A percentile compares a stretch with the other conserved stretches of the same genome.
phyloP scores from a whole-genome alignment of 2,329 filamentous ascomycete genomes.

The Aspergillus brasiliensis region DNA sequence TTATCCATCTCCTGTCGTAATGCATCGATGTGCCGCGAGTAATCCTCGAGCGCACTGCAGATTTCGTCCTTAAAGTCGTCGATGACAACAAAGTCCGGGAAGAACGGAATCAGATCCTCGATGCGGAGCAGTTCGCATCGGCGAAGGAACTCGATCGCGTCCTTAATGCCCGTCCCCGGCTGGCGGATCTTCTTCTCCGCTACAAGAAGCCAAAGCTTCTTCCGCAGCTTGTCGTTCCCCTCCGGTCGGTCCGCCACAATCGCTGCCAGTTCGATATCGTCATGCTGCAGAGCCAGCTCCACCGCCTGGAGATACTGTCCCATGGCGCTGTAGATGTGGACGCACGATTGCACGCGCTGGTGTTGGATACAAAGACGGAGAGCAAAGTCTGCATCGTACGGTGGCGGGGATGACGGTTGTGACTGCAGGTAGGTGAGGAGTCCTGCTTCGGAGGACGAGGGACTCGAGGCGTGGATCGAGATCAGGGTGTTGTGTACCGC shows the following conservation, averaged over 20 bases:
- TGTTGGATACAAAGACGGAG: slow-evolving; percentile 94
- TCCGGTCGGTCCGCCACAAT: slow-evolving; percentile 83
- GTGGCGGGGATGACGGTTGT: slow-evolving; percentile 80
- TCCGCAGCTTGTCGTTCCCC: slow-evolving; percentile 76
- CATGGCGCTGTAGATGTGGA: slow-evolving; percentile 98
- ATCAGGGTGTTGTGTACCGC: slow-evolving; percentile 97
- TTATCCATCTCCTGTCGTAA: slow-evolving; percentile 96
- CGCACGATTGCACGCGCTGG: slow-evolving; percentile 87
- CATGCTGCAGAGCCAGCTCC: slow-evolving; percentile 84
- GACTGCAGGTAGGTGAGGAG: slow-evolving; percentile 87
- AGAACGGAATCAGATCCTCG: slow-evolving; percentile 96
- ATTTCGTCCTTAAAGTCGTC: slow-evolving; percentile 99
- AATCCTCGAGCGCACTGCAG: slow-evolving; percentile 88
- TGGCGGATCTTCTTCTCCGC: slow-evolving; percentile 87
- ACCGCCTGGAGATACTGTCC: slow-evolving; percentile 91
- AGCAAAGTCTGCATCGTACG: slow-evolving; percentile 94
- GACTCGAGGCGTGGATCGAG: slow-evolving; percentile 88
- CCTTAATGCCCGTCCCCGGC: slow-evolving; percentile 82
- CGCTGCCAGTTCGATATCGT: slow-evolving; percentile 85
- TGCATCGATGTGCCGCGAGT: slow-evolving; percentile 84
- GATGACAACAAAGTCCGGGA: slow-evolving; percentile 97
- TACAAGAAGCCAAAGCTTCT: slow-evolving; percentile 93
- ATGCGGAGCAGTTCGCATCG: slow-evolving; percentile 90
- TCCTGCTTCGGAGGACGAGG: slow-evolving; percentile 79
- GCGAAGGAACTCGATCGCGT: slow-evolving; percentile 89